Evolutionary conservation across 371 early-diverging fungal species (phyloP).

Genomic region (Spiromyces aspiralis): DNA sequence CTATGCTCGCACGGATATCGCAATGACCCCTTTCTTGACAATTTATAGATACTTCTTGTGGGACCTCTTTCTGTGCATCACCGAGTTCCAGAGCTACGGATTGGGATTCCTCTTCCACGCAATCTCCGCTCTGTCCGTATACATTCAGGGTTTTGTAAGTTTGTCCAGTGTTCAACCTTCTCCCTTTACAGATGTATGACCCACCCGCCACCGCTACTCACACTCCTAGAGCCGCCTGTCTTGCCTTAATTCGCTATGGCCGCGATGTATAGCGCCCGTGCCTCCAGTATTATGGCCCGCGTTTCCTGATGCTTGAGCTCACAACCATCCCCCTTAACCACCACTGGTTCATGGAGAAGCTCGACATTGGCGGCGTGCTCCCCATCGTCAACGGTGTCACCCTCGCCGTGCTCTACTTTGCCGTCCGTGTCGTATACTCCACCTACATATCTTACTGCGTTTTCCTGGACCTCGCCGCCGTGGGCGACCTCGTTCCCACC

Average conservation of each 20-base stretch:
- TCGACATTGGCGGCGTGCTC: constrained; percentile 50
- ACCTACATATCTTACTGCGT: constrained; percentile 10
- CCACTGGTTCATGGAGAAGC: constrained; percentile 83
- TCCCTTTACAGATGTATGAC: no score
- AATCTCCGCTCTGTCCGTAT: constrained; percentile 31
- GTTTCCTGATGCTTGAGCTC: constrained; percentile 77
- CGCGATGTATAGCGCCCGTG: constrained; percentile 58
- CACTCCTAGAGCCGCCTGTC: no score
- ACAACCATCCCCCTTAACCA: constrained; percentile 80
- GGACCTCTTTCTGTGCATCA: constrained; percentile 60
- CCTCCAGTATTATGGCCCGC: constrained; percentile 68
- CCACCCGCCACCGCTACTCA: no score
- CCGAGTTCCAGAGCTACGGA: constrained; percentile 48
- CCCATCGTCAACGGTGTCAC: constrained; percentile 66
- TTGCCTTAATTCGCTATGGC: no score
- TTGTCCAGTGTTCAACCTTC: no score
- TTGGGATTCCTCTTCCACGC: constrained; percentile 74
- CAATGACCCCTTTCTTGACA: no score
- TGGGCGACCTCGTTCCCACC: constrained; percentile 9
- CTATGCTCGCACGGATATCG: no score
- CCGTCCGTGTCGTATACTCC: constrained; percentile 61
- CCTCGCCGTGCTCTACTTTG: constrained; percentile 53
- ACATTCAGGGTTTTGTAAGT: background rate
- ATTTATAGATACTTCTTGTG: constrained; percentile 83
- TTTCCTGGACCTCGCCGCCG: constrained; percentile 9